These are phyloP conservation scores for Pseudogymnoascus sp. DNA, from an alignment of 2,329 filamentous ascomycete genomes.

Conservation along the genomic window DNA sequence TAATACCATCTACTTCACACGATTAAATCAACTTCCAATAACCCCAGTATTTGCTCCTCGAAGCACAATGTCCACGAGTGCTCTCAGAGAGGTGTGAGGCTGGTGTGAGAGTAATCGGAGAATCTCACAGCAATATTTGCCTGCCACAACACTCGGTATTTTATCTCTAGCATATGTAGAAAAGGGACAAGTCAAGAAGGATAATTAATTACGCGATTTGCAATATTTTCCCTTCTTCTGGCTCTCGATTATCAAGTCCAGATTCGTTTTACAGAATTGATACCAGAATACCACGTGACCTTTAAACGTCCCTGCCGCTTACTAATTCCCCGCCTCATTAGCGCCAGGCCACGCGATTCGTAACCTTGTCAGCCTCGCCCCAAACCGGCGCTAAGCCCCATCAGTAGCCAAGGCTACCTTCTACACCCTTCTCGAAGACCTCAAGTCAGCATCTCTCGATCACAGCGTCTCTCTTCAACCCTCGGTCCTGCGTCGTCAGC, in stretches of 20 bases:
- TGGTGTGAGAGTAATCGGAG: neutral
- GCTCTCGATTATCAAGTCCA: neutral
- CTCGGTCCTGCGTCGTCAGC: conserved; percentile 1
- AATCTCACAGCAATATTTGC: neutral
- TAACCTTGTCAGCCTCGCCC: conserved; percentile 3
- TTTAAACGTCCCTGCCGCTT: neutral
- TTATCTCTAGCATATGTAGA: neutral
- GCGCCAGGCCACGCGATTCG: conserved; percentile 1
- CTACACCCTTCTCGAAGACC: conserved; percentile 6
- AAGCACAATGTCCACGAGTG: neutral
- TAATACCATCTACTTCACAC: neutral
- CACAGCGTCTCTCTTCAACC: neutral
- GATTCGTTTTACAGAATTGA: neutral
- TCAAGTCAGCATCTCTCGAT: neutral
- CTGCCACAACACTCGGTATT: neutral
- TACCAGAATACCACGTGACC: neutral
- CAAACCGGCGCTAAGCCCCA: neutral
- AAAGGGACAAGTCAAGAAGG: neutral
- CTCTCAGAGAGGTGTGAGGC: neutral
- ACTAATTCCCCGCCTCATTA: neutral
- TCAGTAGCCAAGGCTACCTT: conserved; percentile 1
- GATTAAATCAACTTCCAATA: neutral
- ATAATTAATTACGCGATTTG: neutral
- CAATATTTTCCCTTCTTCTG: neutral
- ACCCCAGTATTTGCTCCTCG: neutral